These are phyloP conservation scores for Apiotrichum brassicae DNA, from an alignment of 1,284 basidiomycete species.

Conservation along the genomic window DNA sequence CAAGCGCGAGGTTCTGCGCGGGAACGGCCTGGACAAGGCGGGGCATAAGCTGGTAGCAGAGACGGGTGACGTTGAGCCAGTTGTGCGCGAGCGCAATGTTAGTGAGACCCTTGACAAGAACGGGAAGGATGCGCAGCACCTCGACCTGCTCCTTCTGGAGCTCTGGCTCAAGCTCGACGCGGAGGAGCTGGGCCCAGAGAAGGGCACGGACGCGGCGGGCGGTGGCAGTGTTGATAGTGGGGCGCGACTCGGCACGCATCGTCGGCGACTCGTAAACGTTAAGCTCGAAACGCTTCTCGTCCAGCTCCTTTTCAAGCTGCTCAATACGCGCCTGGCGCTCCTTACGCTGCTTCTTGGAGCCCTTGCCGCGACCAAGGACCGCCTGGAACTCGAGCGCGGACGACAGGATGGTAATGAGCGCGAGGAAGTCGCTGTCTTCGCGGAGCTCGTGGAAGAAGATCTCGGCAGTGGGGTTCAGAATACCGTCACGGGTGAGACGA, in stretches of 20 bases:
- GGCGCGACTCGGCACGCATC: conserved; percentile 29
- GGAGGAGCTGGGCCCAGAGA: conserved; percentile 79
- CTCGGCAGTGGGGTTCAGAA: conserved; percentile 76
- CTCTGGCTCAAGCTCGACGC: conserved; percentile 58
- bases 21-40: conserved; percentile 79
- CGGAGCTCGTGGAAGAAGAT: conserved; percentile 80
- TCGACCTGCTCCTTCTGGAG: conserved; percentile 63
- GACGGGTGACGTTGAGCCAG: conserved; percentile 79
- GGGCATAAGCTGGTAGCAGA: conserved; percentile 75
- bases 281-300: conserved; percentile 49
- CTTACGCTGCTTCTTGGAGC: conserved; percentile 45
- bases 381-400: conserved; percentile 61
- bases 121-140: conserved; percentile 63
- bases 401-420: conserved; percentile 68
- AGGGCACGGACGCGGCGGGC: conserved; percentile 60
- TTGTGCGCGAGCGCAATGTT: conserved; percentile 79
- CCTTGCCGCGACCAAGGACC: conserved; percentile 23
- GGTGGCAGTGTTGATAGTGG: conserved; percentile 29
- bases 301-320: conserved; percentile 57
- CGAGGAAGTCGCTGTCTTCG: conserved; percentile 70
- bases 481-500: conserved; percentile 85
- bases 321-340: conserved; percentile 51
- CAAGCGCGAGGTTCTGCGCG: conserved; percentile 54
- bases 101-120: conserved; percentile 73
- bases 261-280: conserved; percentile 29